Conservation (phyloP, 129 eudicot species). For the Helichrysum umbraculigerum region DNA sequence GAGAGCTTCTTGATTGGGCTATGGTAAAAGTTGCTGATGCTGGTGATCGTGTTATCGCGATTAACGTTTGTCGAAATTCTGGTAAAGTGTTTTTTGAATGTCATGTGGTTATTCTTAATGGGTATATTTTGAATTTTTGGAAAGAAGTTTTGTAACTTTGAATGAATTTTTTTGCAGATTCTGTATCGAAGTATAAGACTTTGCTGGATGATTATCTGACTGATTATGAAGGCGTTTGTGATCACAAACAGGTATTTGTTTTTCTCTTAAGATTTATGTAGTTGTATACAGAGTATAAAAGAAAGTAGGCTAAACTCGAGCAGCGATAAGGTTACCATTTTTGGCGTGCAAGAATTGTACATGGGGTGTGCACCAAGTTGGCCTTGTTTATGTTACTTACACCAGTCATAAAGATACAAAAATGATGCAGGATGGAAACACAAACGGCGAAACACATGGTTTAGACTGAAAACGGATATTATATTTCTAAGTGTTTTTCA, state of each 20-base stretch:
- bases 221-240: constrained; percentile 78
- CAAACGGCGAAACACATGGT: background rate
- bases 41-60: constrained; percentile 72
- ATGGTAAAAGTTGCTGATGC: constrained; percentile 81
- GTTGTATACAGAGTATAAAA: too few species aligned
- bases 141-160: background rate
- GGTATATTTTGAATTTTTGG: constrained; percentile 19
- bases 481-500: background rate
- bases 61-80: constrained; percentile 78
- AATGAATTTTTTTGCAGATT: constrained; percentile 37
- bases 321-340: background rate
- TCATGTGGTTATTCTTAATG: background rate
- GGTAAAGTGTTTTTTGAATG: constrained; percentile 6
- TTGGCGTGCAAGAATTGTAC: background rate
- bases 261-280: background rate
- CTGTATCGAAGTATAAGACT: constrained; percentile 44
- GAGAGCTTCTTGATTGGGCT: constrained; percentile 88
- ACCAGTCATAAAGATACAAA: background rate
- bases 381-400: background rate
- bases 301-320: background rate
- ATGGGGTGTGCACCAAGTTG: constrained; percentile 1
- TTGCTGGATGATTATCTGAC: constrained; percentile 70
- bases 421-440: too few species aligned
- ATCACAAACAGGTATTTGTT: constrained; percentile 62
- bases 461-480: background rate